These are phyloP conservation scores for Saccharomyces pastorianus DNA, from an alignment of 1,139 yeast species.

Conservation along the genomic window DNA sequence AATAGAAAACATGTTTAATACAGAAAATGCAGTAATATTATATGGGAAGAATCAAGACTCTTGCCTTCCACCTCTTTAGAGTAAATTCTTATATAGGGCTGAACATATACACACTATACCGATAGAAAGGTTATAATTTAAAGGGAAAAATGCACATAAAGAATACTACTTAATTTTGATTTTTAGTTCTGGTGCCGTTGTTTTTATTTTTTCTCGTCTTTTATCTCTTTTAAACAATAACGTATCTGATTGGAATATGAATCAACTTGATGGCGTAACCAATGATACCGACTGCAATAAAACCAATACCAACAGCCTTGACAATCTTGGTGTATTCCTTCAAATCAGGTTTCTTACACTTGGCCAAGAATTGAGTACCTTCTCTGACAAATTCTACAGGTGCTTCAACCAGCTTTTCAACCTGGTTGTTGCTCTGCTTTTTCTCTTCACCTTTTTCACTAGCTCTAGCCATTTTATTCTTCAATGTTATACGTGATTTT, in stretches of 20 bases:
- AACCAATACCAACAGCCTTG: slow-evolving; percentile 95
- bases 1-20: not conserved
- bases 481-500: not conserved
- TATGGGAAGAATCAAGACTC: not conserved
- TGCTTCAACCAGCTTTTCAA: slow-evolving; percentile 80
- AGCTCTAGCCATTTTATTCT: slow-evolving; percentile 24
- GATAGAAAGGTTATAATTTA: not conserved
- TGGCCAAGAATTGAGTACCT: slow-evolving; percentile 76
- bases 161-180: not conserved
- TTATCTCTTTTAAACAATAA: slow-evolving; percentile 58
- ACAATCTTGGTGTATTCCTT: slow-evolving; percentile 83
- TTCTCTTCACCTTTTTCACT: slow-evolving; percentile 12
- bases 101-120: not conserved
- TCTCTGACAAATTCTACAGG: slow-evolving; percentile 89
- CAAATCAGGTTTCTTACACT: slow-evolving; percentile 88
- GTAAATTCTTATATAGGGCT: not conserved
- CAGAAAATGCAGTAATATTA: not conserved
- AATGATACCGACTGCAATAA: slow-evolving; percentile 94
- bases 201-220: not conserved
- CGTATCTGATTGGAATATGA: slow-evolving; percentile 95
- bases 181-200: not conserved
- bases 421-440: slow-evolving; percentile 17
- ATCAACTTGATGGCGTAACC: slow-evolving; percentile 92
- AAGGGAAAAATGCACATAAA: not conserved
- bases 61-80: not conserved